Percentiles rank a stretch among this genome's conserved stretches.
phyloP scores from a whole-genome alignment of 2,329 filamentous ascomycete genomes.

The Exutisphaerella laricina region DNA sequence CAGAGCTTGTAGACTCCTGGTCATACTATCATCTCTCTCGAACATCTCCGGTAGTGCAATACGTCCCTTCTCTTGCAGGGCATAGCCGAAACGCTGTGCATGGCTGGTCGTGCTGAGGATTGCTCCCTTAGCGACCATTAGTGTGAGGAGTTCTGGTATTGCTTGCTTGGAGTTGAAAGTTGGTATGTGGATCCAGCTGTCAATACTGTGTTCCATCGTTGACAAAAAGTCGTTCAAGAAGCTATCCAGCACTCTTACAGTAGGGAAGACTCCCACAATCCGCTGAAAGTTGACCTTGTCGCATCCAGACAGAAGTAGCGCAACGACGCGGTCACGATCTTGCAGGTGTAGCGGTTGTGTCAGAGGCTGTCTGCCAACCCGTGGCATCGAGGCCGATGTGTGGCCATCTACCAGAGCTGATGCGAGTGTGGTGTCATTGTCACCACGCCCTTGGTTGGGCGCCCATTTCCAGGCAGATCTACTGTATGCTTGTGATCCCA shows the following conservation, averaged over 20 bases:
- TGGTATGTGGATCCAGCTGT: slow-evolving; percentile 20
- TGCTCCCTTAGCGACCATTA: slow-evolving; percentile 18
- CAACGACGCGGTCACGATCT: slow-evolving; percentile 18
- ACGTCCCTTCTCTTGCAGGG: slow-evolving; percentile 18
- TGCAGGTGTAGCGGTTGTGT: slow-evolving; percentile 10
- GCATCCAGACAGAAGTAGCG: slow-evolving; percentile 17
- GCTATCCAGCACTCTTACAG: slow-evolving; percentile 14
- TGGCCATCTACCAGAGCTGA: slow-evolving; percentile 17
- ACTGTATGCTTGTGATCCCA: slow-evolving; percentile 17
- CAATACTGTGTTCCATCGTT: slow-evolving; percentile 21
- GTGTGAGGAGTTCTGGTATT: slow-evolving; percentile 16
- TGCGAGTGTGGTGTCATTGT: slow-evolving; percentile 14
- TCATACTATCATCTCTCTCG: slow-evolving; percentile 17
- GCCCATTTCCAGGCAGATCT: slow-evolving; percentile 20
- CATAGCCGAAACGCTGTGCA: slow-evolving; percentile 19
- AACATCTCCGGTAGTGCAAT: slow-evolving; percentile 14
- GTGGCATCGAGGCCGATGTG: slow-evolving; percentile 8
- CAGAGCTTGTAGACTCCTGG: slow-evolving; percentile 14
- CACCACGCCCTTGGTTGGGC: slow-evolving; percentile 14
- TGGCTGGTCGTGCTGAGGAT: slow-evolving; percentile 19
- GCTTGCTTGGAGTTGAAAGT: slow-evolving; percentile 12
- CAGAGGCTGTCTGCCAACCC: slow-evolving; percentile 8
- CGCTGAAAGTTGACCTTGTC: slow-evolving; percentile 19
- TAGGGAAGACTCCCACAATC: slow-evolving; percentile 18
- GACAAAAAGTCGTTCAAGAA: slow-evolving; percentile 19